Percentiles rank a stretch among this genome's conserved stretches.
Evolutionary conservation across 306 rosid species (phyloP).

Genomic region (Castanospermum australe): DNA sequence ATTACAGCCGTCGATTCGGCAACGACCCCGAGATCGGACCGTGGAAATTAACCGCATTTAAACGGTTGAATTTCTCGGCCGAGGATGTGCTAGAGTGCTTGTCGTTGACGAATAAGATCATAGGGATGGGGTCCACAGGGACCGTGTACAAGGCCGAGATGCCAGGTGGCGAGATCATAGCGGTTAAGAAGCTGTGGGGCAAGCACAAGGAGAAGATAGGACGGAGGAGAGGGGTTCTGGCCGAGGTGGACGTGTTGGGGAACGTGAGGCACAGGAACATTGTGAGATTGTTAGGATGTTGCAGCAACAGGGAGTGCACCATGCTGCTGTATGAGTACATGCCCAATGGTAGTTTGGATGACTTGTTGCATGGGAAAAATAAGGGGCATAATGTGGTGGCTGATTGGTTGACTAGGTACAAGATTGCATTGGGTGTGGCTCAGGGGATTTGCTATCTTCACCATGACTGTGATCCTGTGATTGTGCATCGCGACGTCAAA

Average conservation of each 20-base stretch:
- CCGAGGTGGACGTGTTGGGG: constrained; percentile 94
- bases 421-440: constrained; percentile 88
- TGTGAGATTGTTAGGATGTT: constrained; percentile 90
- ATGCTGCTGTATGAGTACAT: constrained; percentile 94
- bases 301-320: constrained; percentile 83
- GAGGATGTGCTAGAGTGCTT: constrained; percentile 84
- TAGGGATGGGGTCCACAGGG: constrained; percentile 94
- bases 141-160: constrained; percentile 81
- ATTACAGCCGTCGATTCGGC: constrained; percentile 46
- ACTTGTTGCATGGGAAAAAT: constrained; percentile 65
- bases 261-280: constrained; percentile 93
- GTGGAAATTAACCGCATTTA: constrained; percentile 89
- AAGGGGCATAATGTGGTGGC: constrained; percentile 69
- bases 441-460: constrained; percentile 96
- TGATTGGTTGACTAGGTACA: constrained; percentile 85
- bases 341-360: constrained; percentile 90
- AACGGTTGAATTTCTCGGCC: constrained; percentile 84
- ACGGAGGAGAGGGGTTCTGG: constrained; percentile 85
- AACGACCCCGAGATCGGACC: constrained; percentile 60
- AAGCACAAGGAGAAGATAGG: constrained; percentile 66
- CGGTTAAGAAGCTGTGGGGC: constrained; percentile 87
- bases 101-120: constrained; percentile 62
- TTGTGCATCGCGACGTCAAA: constrained; percentile 88
- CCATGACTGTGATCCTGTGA: constrained; percentile 92
- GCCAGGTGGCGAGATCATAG: constrained; percentile 96